These are phyloP conservation scores for Lenzites betulinus DNA, from an alignment of 768 basidiomycete species.

Conservation along the genomic window DNA sequence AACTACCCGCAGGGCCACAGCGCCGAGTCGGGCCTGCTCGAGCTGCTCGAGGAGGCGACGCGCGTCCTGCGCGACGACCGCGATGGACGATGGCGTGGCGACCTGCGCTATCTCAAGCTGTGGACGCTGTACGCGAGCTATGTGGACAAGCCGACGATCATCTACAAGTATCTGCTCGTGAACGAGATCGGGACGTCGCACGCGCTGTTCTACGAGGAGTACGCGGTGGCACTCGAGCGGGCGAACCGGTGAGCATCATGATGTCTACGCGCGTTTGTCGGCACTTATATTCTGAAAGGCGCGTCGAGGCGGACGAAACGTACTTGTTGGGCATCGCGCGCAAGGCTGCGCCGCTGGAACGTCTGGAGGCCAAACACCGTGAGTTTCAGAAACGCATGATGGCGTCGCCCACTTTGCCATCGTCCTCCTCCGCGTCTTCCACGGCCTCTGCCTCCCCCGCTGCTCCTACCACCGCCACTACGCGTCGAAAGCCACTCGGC, in stretches of 20 bases:
- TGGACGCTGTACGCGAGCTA: conserved; percentile 94
- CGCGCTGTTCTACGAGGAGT: conserved; percentile 90
- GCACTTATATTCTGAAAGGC: conserved; percentile 46
- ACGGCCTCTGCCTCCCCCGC: conserved; percentile 30
- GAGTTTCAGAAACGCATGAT: conserved; percentile 95
- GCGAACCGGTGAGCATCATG: conserved; percentile 64
- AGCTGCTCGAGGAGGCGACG: conserved; percentile 91
- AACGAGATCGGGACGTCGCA: conserved; percentile 88
- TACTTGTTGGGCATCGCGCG: conserved; percentile 89
- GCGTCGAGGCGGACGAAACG: conserved; percentile 84
- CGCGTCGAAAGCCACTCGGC: conserved; percentile 47
- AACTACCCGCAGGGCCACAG: conserved; percentile 94
- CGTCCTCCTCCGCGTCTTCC: conserved; percentile 26
- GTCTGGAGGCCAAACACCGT: conserved; percentile 71
- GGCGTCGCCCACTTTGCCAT: conserved; percentile 45
- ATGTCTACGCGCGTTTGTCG: not conserved
- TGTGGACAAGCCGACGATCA: conserved; percentile 85
- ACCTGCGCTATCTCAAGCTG: conserved; percentile 86
- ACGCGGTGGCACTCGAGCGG: conserved; percentile 81
- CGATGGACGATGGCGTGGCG: conserved; percentile 71
- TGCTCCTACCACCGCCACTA: conserved; percentile 37
- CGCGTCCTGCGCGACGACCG: conserved; percentile 78
- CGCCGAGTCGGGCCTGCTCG: conserved; percentile 87
- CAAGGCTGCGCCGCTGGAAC: conserved; percentile 77
- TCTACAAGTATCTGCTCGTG: conserved; percentile 87